Percentiles rank a stretch among this genome's conserved stretches.
Conservation (phyloP, 345 rosid genomes). For the Cardamine resedifolia region DNA sequence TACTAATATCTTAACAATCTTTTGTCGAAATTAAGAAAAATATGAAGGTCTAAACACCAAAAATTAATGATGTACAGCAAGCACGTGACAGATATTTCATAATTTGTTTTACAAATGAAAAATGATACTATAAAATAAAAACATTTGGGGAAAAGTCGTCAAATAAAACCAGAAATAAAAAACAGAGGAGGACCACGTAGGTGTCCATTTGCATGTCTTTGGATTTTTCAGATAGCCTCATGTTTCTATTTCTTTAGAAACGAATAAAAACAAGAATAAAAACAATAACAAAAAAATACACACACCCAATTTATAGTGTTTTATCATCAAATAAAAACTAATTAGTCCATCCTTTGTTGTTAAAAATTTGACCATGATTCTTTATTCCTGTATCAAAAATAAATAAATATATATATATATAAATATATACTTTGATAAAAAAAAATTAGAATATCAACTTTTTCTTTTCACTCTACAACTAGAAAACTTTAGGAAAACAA, state of each 20-base stretch:
- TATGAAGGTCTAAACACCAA: conserved; percentile 14
- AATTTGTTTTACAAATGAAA: conserved; percentile 3
- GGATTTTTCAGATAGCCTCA: conserved; percentile 27
- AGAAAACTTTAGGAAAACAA: background rate
- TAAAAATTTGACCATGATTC: background rate
- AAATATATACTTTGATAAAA: too few species aligned
- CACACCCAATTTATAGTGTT: background rate
- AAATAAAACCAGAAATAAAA: conserved; percentile 17
- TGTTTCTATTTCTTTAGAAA: background rate
- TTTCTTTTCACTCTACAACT: background rate
- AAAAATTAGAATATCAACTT: too few species aligned
- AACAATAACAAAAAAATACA: too few species aligned
- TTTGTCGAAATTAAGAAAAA: background rate
- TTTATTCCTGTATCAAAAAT: too few species aligned
- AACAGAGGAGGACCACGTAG: conserved; percentile 35
- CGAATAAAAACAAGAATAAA: background rate
- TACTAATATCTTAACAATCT: background rate
- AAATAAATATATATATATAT: too few species aligned
- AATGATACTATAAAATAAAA: conserved; percentile 4
- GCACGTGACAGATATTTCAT: conserved; percentile 22
- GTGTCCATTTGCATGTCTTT: conserved; percentile 35
- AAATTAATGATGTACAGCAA: conserved; percentile 28
- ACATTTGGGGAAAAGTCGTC: conserved; percentile 14
- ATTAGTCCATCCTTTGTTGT: background rate
- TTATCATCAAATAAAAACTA: background rate